Base-by-base conservation (phyloP, 192 early-diverging fungal genomes). In the Backusella tuberculispora region DNA sequence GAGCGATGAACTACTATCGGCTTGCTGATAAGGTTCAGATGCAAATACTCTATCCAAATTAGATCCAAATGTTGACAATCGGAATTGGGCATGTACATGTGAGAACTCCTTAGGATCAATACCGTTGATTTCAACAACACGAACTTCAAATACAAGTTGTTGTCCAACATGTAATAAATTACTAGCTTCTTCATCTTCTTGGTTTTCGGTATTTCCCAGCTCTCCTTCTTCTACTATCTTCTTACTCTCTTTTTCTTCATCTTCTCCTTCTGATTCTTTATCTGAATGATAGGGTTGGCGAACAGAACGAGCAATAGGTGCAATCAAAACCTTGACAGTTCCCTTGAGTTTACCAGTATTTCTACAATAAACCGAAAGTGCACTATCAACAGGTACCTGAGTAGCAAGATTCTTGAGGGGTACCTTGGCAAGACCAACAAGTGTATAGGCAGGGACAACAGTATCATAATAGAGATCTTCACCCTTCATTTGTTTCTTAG, bases 41-140 rank as follows among this genome's bases (percentile, higher is more conserved):
- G 88, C 80, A 82, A 79, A 94, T 1, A 92, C 69, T 12, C 82
- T 80, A 43, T 88, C 88, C 7, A 63, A 75, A 17, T 74, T 76
- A 21, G 70, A 84, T 15, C 86, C 88, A 77, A 92, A 91, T 3
- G 85, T 85, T 1, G 86, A 88, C 6, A 89, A 73, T 65, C 85
- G 83, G 80, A 93, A 94, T 69, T 94, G 92, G 19, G 83, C 84
- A 72, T 94, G 92, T 21, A 94, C 83, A 66, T 91, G 86, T n/a
- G 83, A 85, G 76, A 82, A 93, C 69, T 88, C 78, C 34, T 80
- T 67, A 72, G 90, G 90, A 41, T 74, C 77, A 29, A 94, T 76
- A 4, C 91, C 91, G 2, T 75, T 81, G 1, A 93, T 66, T 15
- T 87, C 84, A 8, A 89, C 38, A 10, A 94, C 75, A 4, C 83